Conservation (phyloP, 2,329 filamentous ascomycete genomes). For the Cordyceps militaris region DNA sequence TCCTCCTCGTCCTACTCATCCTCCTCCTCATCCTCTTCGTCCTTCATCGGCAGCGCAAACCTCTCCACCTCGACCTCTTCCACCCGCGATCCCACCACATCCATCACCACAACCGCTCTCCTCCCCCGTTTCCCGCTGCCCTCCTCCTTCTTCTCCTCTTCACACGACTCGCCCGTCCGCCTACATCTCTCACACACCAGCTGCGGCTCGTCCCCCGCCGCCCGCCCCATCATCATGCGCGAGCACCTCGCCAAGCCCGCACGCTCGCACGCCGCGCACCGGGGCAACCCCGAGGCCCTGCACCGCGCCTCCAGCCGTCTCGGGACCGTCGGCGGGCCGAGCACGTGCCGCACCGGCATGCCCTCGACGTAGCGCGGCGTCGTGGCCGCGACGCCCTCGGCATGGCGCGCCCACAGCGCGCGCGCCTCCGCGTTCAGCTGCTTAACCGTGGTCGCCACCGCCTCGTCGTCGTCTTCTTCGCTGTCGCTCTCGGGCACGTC, state of each 20-base stretch:
- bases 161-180: neutral
- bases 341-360: conserved; percentile 18
- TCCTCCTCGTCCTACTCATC: too few relatives aligned
- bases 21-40: conserved; percentile 44
- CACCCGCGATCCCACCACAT: conserved; percentile 1
- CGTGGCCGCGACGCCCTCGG: neutral
- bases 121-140: neutral
- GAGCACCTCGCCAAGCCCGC: conserved; percentile 20
- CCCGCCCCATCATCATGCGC: conserved; percentile 1
- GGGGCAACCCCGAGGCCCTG: neutral
- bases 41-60: neutral
- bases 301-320: neutral
- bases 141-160: neutral
- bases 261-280: conserved; percentile 21
- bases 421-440: conserved; percentile 15
- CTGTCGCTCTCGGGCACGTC: neutral
- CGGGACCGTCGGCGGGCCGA: conserved; percentile 15
- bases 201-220: neutral
- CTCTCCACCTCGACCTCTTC: neutral
- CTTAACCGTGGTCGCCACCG: neutral
- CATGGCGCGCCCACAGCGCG: conserved; percentile 12
- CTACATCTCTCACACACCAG: neutral
- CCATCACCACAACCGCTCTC: neutral
- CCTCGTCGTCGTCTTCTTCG: neutral
- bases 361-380: conserved; percentile 24